These are phyloP conservation scores for Trichocladium antarcticum DNA, from an alignment of 495 filamentous ascomycete genomes.

Conservation along the genomic window DNA sequence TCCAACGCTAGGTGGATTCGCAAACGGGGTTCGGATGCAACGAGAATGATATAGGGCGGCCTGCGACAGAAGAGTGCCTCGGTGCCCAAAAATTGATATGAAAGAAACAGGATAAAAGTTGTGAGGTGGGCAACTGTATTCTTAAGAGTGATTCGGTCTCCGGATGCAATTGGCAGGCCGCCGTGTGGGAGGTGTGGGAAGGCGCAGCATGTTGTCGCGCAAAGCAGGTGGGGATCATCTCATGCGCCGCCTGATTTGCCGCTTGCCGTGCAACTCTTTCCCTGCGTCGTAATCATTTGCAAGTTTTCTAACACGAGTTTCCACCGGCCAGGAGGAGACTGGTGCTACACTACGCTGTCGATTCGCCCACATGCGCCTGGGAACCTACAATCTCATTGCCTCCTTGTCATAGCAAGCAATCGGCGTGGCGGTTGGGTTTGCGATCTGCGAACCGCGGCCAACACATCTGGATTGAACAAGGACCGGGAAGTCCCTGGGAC, in stretches of 20 bases:
- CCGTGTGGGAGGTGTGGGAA: conserved; percentile 15
- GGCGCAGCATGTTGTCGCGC: conserved; percentile 10
- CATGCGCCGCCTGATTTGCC: conserved; percentile 13
- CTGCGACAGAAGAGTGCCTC: not conserved
- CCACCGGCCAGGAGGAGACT: not conserved
- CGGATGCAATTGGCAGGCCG: conserved; percentile 14
- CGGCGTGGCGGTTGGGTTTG: not conserved
- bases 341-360: conserved; percentile 1
- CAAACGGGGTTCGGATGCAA: conserved; percentile 11
- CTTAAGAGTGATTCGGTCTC: conserved; percentile 23
- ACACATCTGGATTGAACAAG: not conserved
- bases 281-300: not conserved
- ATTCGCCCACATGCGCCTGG: not conserved
- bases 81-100: conserved; percentile 10
- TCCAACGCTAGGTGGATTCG: conserved; percentile 2
- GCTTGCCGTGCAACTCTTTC: conserved; percentile 4
- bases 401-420: not conserved
- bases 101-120: conserved; percentile 7
- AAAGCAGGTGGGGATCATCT: not conserved
- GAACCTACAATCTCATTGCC: not conserved
- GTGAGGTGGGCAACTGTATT: conserved; percentile 11
- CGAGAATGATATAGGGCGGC: conserved; percentile 1
- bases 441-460: not conserved
- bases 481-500: too few relatives aligned
- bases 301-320: conserved; percentile 2